A percentile compares a stretch with the other conserved stretches of the same genome.
Conservation (phyloP, 805 yeast species). For the Saccharomycopsis sp. region DNA sequence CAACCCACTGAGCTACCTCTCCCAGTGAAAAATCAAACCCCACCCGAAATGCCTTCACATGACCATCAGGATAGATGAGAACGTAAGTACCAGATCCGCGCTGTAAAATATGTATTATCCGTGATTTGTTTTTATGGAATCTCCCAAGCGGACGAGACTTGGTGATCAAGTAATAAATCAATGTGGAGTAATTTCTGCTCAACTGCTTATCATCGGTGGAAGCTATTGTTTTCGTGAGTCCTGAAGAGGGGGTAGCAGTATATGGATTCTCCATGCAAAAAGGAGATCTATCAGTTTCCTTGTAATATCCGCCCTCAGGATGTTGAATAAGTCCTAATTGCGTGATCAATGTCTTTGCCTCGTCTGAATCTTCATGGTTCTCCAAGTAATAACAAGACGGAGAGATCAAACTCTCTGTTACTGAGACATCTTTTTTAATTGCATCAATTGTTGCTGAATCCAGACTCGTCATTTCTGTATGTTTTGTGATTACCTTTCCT, state of each 20-base stretch:
- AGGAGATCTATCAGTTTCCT: slow-evolving; percentile 49
- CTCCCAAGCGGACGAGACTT: slow-evolving; percentile 46
- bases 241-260: slow-evolving; percentile 15
- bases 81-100: slow-evolving; percentile 52
- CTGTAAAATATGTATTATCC: slow-evolving; percentile 50
- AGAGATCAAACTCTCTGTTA: neutral
- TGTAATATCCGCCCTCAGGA: slow-evolving; percentile 52
- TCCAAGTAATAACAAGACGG: neutral
- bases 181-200: slow-evolving; percentile 39
- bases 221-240: slow-evolving; percentile 3
- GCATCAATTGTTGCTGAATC: neutral
- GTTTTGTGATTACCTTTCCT: neutral
- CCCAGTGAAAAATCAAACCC: slow-evolving; percentile 44
- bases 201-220: slow-evolving; percentile 12
- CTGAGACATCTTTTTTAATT: neutral
- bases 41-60: slow-evolving; percentile 42
- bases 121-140: slow-evolving; percentile 43
- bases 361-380: neutral
- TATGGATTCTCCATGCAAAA: slow-evolving; percentile 36
- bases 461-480: neutral
- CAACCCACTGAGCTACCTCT: slow-evolving; percentile 54
- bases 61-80: slow-evolving; percentile 44
- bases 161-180: slow-evolving; percentile 47
- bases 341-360: slow-evolving; percentile 28
- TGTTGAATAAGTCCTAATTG: slow-evolving; percentile 36